Base-by-base conservation (phyloP, 2,329 filamentous ascomycete genomes). In the Fusarium sp. region DNA sequence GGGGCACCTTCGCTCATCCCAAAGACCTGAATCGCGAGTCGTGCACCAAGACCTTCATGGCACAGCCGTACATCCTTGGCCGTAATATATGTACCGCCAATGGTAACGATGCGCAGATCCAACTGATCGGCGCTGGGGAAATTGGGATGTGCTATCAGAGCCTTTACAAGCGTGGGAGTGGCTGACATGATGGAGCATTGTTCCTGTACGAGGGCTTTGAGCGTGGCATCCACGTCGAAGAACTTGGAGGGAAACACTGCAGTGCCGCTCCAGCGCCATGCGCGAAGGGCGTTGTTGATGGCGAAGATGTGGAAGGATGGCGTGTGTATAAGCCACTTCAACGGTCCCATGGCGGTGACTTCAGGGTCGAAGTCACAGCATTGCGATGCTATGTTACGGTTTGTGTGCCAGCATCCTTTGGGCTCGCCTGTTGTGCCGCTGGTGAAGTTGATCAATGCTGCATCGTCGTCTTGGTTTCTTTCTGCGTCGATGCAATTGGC, bases 341-440 rank as follows among this genome's bases (percentile, higher is more conserved):
- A 73, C 19, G 75, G 56, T 9, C 69, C 65, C 19, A 65, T 61
- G 10, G 65, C 47, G 52, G 77, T 75, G 37, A 72, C 65, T 35
- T 79, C 76, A 37, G 78, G 73, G 40, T 80, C 78, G 55, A 80
- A 78, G 49, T 78, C 74, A 60, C 76, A 73, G 15, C 75, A 76
- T 56, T 79, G 76, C 2, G 80, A 78, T 9, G 79, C 73, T n/a
- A 81, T 56, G 56, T 81, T 83, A 30, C 73, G 65, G 65, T 78
- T 76, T 7, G 79, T 81, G 61, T 83, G 78, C 15, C 76, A 75
- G 57, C 82, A 83, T 47, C 78, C 82, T 67, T 85, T 85, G 7
- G 83, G 81, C 1, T 78, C 71, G 7, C 80, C 81, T 0, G 82
- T 84, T n/a, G 82, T 85, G 20, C 83, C 83, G 65, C 82, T 84